Evolutionary conservation across 2,329 filamentous ascomycete species (phyloP).

Genomic region (Coniosporium uncinatum): DNA sequence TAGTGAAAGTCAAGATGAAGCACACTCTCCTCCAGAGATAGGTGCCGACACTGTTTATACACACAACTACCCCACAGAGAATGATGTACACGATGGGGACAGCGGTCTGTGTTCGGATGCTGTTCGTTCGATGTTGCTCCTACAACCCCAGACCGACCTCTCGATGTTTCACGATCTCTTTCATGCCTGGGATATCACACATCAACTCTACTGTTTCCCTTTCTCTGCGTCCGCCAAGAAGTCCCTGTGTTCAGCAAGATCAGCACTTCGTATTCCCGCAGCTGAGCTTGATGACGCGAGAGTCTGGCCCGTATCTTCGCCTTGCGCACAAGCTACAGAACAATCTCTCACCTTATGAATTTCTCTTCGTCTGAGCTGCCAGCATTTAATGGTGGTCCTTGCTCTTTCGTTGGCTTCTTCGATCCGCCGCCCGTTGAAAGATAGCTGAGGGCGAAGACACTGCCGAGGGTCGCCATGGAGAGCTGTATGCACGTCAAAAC

Average conservation of each 20-base stretch:
- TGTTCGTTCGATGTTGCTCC: too few relatives aligned
- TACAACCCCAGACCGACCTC: too few relatives aligned
- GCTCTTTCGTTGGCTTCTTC: conserved; percentile 3
- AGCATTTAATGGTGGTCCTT: conserved; percentile 54
- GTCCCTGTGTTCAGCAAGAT: background rate
- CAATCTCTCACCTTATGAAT: conserved; percentile 55
- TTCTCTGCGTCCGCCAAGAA: background rate
- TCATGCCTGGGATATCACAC: too few relatives aligned
- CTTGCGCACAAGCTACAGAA: background rate
- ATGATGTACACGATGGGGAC: too few relatives aligned
- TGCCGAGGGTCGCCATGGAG: conserved; percentile 50
- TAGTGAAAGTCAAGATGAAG: too few relatives aligned
- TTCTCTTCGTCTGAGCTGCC: conserved; percentile 62
- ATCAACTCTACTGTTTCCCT: too few relatives aligned
- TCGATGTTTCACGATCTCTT: too few relatives aligned
- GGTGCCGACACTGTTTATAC: too few relatives aligned
- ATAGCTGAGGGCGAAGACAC: conserved; percentile 36
- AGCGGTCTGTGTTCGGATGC: too few relatives aligned
- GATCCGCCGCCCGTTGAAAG: conserved; percentile 32
- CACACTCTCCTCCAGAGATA: too few relatives aligned
- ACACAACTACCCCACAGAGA: too few relatives aligned
- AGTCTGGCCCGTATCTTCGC: background rate
- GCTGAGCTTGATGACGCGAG: background rate
- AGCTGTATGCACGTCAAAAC: conserved; percentile 38
- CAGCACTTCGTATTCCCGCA: background rate